Percentiles rank a stretch among this genome's conserved stretches.
Evolutionary conservation across 2,329 filamentous ascomycete species (phyloP).

Genomic region (Claviceps sp.): DNA sequence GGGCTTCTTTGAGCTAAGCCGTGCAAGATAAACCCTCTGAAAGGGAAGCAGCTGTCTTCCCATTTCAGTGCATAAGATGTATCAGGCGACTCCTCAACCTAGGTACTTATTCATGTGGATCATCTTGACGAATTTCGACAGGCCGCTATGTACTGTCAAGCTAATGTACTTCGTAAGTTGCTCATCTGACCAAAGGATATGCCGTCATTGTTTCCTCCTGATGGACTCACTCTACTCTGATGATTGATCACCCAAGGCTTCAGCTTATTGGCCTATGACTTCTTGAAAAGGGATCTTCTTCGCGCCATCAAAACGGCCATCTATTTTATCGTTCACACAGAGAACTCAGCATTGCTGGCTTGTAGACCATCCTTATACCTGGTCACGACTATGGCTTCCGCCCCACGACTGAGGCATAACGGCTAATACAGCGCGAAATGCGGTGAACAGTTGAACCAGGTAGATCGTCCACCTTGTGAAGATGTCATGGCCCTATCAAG

Average conservation of each 20-base stretch:
- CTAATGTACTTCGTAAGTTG: background rate
- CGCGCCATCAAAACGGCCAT: background rate
- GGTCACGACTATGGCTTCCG: background rate
- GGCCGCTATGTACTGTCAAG: background rate
- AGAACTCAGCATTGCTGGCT: no score
- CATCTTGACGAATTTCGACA: background rate
- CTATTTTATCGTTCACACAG: background rate
- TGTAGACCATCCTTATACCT: background rate
- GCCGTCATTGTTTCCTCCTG: conserved; percentile 2
- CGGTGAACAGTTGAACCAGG: background rate
- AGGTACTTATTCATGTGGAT: conserved; percentile 2
- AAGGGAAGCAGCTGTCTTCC: conserved; percentile 7
- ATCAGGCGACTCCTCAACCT: conserved; percentile 5
- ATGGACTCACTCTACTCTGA: background rate
- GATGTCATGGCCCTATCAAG: background rate
- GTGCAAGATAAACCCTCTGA: conserved; percentile 7
- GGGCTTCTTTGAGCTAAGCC: background rate
- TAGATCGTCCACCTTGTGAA: background rate
- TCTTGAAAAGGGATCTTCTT: background rate
- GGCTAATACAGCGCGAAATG: background rate
- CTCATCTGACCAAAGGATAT: background rate
- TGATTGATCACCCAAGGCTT: background rate
- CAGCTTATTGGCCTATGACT: background rate
- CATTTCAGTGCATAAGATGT: conserved; percentile 6
- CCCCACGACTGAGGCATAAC: background rate